Base-by-base conservation (phyloP, 768 basidiomycete species). In the Leucosporidium yakuticum region DNA sequence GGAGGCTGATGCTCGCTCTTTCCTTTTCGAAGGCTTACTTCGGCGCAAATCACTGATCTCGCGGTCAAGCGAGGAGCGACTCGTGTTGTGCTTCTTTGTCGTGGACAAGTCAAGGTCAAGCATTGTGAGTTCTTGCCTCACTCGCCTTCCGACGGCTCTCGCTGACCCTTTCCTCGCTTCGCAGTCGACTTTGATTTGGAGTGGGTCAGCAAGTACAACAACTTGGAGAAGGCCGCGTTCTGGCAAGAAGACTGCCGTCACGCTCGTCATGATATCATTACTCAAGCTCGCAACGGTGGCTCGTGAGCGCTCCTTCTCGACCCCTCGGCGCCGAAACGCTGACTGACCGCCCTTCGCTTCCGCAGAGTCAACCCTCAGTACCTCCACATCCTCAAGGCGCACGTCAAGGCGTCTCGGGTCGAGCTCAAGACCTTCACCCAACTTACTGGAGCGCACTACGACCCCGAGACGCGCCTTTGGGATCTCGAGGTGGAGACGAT, bases 41-140 rank as follows among this genome's bases (percentile, higher is more conserved):
- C 73, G 9, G 74, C 74, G 2, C 76, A 77, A 51, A 71, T 77
- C 60, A 62, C 67, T 60, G 74, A 76, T 53, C 67, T 76, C 23
- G 69, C 73, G 39, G 48, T 77, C 47, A 8, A 23, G 7, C 55
- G 62, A 6, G 75, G 75, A 14, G 70, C 68, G 6, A 44, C 61
- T 3, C 59, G 64, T 34, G 76, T 76, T 51, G 39, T 58, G 20
- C 71, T 74, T 51, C 19, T 76, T 29, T 62, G 60, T 27, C 64
- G 76, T 0, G 67, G 69, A 0, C 65, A 64, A 20, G 59, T 73
- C 63, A 76, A 73, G 49, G 60, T 61, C 20, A 65, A 62, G 36
- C 39, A 44, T 15, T 44, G 59, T 60, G 8, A n/a, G 59, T 48
- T 27, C 44, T 47, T 21, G 8, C 14, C 54, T 55, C 14, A 15